Percentiles rank a stretch among this genome's conserved stretches.
These are phyloP conservation scores for Puccinia coronata DNA, from an alignment of 1,284 basidiomycete genomes.

Conservation along the genomic window DNA sequence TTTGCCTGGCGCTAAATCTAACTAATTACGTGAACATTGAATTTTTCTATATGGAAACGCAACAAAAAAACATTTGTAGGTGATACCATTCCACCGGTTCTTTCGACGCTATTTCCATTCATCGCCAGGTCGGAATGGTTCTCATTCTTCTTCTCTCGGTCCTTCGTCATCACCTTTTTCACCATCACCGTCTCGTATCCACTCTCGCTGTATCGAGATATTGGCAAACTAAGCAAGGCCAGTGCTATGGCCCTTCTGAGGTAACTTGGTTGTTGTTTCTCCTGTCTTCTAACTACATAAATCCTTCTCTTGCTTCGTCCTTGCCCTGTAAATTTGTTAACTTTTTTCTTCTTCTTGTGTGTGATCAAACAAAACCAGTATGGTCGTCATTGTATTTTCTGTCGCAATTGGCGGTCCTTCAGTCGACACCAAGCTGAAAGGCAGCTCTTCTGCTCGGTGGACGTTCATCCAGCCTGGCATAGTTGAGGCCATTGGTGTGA, in stretches of 20 bases:
- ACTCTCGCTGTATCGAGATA: constrained; percentile 91
- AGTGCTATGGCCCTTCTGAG: constrained; percentile 68
- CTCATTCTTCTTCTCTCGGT: constrained; percentile 76
- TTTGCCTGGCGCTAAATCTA: not conserved
- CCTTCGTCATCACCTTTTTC: constrained; percentile 81
- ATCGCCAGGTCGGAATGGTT: constrained; percentile 71
- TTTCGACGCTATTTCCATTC: constrained; percentile 80
- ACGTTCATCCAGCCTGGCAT: constrained; percentile 74
- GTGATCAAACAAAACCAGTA: constrained; percentile 64
- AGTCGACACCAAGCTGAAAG: constrained; percentile 75
- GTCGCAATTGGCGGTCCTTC: constrained; percentile 83
- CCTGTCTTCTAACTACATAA: not conserved
- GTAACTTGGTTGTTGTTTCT: constrained; percentile 55
- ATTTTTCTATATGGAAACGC: not conserved
- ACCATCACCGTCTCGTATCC: constrained; percentile 89
- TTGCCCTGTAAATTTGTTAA: too few relatives aligned
- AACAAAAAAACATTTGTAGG: constrained; percentile 61
- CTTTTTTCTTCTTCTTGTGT: not conserved
- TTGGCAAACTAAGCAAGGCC: constrained; percentile 91
- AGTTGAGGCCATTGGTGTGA: constrained; percentile 90
- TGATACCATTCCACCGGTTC: constrained; percentile 91
- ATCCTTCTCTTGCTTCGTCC: constrained; percentile 56
- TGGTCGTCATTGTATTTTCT: constrained; percentile 87
- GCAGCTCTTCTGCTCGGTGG: constrained; percentile 65
- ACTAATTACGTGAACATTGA: not conserved